Base-by-base conservation (phyloP, 192 early-diverging fungal genomes). In the Irineochytrium annulatum region DNA sequence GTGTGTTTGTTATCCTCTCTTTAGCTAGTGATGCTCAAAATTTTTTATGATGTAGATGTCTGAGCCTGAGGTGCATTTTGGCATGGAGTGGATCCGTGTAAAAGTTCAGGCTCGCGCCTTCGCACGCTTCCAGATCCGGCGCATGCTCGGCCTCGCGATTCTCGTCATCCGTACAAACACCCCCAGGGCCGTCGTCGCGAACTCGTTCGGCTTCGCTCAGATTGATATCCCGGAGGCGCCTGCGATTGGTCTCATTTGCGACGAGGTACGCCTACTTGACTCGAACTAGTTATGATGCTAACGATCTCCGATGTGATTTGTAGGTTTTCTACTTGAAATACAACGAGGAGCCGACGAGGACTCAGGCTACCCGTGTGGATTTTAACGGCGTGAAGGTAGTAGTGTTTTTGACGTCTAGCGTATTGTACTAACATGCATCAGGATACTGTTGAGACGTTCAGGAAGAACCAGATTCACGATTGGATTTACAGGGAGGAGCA, bases 21-120 rank as follows among this genome's bases (percentile, higher is more conserved):
- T 22, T 51, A 51, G 13, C n/a, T 41, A 14, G 13, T n/a, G n/a
- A 41, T 41, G 13, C 13, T 14, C 13, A 55, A 55, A 55, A 55
- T 33, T 16, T 17, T 55, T 55, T 26, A 5, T 35, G 6, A 6
- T 55, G 0, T 17, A 60, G 20, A 24, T 54, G 33, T 56, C 65
- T 5, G 53, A 17, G 2, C 66, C 57, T 14, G 71, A 73, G 37
- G 16, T 68, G 8, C 71, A 73, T 61, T 19, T 27, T 17, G 71
- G 71, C 13, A 57, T 73, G 52, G 71, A 73, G 44, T 73, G 71
- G 71, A 52, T 73, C 19, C 65, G 71, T 52, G 52, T 73, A 45
- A 73, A 73, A 52, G 56, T 64, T 16, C 65, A 68, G 43, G 53
- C 61, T 5, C 49, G 52, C n/a, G 62, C 60, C 3, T 34, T 73